A percentile compares a stretch with the other conserved stretches of the same genome.
phyloP scores from a whole-genome alignment of 2,329 filamentous ascomycete species.

The Monilinia laxa region DNA sequence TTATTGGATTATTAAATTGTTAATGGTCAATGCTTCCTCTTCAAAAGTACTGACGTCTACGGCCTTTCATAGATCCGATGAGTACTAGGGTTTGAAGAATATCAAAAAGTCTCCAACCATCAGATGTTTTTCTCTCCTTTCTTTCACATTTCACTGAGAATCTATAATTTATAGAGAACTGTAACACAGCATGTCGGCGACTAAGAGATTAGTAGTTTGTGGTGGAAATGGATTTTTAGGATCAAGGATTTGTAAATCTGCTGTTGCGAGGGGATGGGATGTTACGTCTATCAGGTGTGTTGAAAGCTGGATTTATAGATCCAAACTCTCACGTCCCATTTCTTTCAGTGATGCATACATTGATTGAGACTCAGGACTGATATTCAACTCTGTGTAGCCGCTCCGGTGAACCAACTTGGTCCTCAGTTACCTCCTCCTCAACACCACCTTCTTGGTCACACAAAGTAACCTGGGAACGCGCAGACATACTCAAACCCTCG shows the following conservation, averaged over 20 bases:
- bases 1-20: conserved; percentile 8
- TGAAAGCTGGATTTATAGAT: background rate
- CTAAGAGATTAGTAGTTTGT: conserved; percentile 84
- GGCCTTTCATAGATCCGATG: background rate
- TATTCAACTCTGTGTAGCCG: conserved; percentile 58
- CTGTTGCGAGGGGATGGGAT: conserved; percentile 81
- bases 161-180: background rate
- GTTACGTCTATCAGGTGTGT: conserved; percentile 86
- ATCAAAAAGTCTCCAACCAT: background rate
- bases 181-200: conserved; percentile 25
- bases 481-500: conserved; percentile 68
- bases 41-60: conserved; percentile 9
- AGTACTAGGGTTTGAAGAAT: background rate
- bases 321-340: conserved; percentile 32
- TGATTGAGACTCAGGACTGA: background rate
- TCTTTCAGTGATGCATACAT: conserved; percentile 7
- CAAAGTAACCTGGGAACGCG: conserved; percentile 82
- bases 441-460: conserved; percentile 77
- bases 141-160: background rate
- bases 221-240: conserved; percentile 93
- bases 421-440: conserved; percentile 65
- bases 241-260: conserved; percentile 85
- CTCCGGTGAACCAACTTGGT: conserved; percentile 86
- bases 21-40: conserved; percentile 23
- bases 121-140: background rate